Evolutionary conservation across 78 protist genomes (phyloP).

Genomic region (Dictyostelium firmibasis): DNA sequence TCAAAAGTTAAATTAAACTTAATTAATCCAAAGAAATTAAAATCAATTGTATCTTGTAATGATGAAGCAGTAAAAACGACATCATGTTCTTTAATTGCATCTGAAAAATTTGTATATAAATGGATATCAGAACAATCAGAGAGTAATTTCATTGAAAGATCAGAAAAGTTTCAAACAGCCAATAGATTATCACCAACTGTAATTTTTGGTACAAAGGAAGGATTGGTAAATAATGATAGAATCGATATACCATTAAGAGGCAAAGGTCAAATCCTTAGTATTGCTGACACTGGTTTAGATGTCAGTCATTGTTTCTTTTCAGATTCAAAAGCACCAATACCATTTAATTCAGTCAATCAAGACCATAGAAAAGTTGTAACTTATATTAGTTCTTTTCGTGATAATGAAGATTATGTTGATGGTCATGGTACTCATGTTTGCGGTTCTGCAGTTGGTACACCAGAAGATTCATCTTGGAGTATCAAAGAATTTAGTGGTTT

Average conservation of each 20-base stretch:
- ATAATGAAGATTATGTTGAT: slow-evolving; percentile 1
- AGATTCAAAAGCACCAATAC: slow-evolving; percentile 8
- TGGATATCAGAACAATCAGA: slow-evolving; percentile 55
- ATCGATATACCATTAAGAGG: slow-evolving; percentile 44
- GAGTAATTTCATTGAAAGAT: slow-evolving; percentile 1
- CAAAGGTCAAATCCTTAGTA: slow-evolving; percentile 45
- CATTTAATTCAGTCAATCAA: slow-evolving; percentile 7
- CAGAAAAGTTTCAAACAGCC: background rate
- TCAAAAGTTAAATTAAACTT: background rate
- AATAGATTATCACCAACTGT: slow-evolving; percentile 48
- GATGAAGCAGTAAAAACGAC: background rate
- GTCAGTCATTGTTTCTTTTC: slow-evolving; percentile 47
- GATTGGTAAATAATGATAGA: background rate
- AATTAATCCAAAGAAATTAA: background rate
- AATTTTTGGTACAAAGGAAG: background rate
- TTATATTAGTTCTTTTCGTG: background rate
- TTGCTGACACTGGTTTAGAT: slow-evolving; percentile 67
- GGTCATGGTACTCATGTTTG: slow-evolving; percentile 79
- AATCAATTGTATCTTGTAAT: background rate
- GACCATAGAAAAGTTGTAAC: slow-evolving; percentile 58
- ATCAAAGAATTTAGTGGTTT: slow-evolving; percentile 24
- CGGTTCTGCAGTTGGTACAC: slow-evolving; percentile 56
- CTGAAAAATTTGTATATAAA: slow-evolving; percentile 6
- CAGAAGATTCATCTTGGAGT: background rate
- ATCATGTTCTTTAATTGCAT: background rate